A percentile compares a stretch with the other conserved stretches of the same genome.
phyloP scores from a whole-genome alignment of 768 basidiomycete genomes.

The Leccinum boreale region DNA sequence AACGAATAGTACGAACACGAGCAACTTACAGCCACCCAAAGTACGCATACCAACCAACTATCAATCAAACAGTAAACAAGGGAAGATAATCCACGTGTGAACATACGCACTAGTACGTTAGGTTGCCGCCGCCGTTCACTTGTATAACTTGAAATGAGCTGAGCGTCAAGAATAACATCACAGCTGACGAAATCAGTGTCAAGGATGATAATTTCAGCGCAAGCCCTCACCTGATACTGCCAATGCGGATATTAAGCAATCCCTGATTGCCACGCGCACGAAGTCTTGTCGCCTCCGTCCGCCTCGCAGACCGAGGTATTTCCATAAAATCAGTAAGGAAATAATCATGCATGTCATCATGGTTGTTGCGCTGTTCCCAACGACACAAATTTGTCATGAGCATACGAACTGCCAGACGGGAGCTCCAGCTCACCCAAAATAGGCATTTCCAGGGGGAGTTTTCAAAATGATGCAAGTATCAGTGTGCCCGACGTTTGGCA shows the following conservation, averaged over 20 bases:
- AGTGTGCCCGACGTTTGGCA: constrained; percentile 7
- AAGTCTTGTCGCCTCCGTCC: constrained; percentile 2
- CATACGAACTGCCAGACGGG: background rate
- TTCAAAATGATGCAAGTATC: constrained; percentile 13
- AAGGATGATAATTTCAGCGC: background rate
- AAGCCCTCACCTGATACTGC: constrained; percentile 8
- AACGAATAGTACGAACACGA: background rate
- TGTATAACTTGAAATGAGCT: constrained; percentile 5
- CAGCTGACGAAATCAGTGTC: background rate
- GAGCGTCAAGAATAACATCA: constrained; percentile 17
- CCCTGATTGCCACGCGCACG: constrained; percentile 11
- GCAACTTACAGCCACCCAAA: constrained; percentile 20
- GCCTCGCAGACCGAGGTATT: constrained; percentile 9
- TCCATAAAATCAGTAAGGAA: constrained; percentile 16
- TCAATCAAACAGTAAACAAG: background rate
- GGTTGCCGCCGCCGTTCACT: constrained; percentile 10
- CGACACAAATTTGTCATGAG: background rate
- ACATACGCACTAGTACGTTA: constrained; percentile 17
- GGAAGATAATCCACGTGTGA: background rate
- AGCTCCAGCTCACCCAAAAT: constrained; percentile 15
- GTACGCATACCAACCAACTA: constrained; percentile 17
- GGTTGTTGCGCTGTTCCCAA: constrained; percentile 12
- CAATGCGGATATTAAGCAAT: constrained; percentile 5
- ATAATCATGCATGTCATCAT: constrained; percentile 11
- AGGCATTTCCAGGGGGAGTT: constrained; percentile 10